Evolutionary conservation across 495 filamentous ascomycete species (phyloP).

Genomic region (Aspergillus hancockii): DNA sequence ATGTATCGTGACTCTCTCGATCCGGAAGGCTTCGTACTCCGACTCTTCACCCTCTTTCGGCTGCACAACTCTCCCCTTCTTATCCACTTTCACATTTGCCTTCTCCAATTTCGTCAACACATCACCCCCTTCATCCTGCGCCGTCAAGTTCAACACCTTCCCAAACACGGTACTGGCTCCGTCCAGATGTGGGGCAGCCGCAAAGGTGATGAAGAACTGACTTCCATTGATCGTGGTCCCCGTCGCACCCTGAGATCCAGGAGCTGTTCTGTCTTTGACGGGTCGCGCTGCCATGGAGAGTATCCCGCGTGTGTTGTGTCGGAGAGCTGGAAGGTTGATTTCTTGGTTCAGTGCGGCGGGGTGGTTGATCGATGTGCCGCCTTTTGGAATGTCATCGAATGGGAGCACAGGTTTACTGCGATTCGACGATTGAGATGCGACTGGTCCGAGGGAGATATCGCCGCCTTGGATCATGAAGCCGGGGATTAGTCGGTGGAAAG

Average conservation of each 20-base stretch:
- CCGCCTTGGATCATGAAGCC: constrained; percentile 93
- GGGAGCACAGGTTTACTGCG: constrained; percentile 42
- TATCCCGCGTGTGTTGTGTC: constrained; percentile 84
- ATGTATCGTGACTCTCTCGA: constrained; percentile 82
- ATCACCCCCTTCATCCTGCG: constrained; percentile 47
- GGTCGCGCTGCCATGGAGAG: constrained; percentile 89
- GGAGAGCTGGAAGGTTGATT: constrained; percentile 73
- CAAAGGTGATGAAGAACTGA: constrained; percentile 92
- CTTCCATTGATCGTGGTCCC: constrained; percentile 82
- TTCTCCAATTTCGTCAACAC: constrained; percentile 64
- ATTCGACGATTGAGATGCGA: constrained; percentile 40
- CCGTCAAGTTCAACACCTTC: constrained; percentile 59
- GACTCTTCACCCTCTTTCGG: constrained; percentile 49
- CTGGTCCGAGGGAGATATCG: constrained; percentile 64
- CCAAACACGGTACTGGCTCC: constrained; percentile 94
- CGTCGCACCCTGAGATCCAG: constrained; percentile 44
- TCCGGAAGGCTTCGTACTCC: constrained; percentile 56
- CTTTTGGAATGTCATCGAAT: constrained; percentile 64
- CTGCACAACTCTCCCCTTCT: constrained; percentile 74
- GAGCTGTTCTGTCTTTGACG: constrained; percentile 56
- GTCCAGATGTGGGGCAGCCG: constrained; percentile 86
- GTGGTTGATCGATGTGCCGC: constrained; percentile 83
- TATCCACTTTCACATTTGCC: constrained; percentile 82
- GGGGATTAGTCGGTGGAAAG: constrained; percentile 89
- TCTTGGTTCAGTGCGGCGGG: constrained; percentile 82